A percentile compares a stretch with the other conserved stretches of the same genome.
Evolutionary conservation across 768 basidiomycete species (phyloP).

Genomic region (Lactarius sanguifluus): DNA sequence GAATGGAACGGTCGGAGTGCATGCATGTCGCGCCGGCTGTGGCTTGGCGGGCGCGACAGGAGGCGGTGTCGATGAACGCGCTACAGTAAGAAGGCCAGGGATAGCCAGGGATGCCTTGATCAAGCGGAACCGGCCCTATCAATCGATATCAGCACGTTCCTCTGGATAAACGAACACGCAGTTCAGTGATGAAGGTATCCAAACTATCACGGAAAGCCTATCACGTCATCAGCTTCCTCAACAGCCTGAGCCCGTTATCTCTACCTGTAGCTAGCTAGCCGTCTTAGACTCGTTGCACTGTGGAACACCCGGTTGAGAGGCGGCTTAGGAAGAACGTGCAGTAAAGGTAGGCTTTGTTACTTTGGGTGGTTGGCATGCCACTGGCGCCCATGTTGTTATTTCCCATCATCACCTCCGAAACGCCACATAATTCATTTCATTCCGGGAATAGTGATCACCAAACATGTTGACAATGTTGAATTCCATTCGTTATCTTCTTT

Average conservation of each 20-base stretch:
- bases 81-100: background rate
- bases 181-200: background rate
- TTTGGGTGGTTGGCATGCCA: background rate
- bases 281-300: background rate
- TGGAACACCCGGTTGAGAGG: background rate
- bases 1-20: slow-evolving; percentile 70
- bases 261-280: background rate
- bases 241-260: slow-evolving; percentile 1
- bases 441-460: background rate
- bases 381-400: background rate
- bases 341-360: background rate
- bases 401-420: background rate
- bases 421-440: background rate
- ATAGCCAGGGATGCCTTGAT: background rate
- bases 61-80: background rate
- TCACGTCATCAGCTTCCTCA: slow-evolving; percentile 28
- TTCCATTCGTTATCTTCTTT: background rate
- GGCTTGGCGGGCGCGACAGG: background rate
- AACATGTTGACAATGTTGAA: background rate
- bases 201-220: background rate
- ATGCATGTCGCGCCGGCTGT: slow-evolving; percentile 48
- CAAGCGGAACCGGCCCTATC: background rate
- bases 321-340: background rate
- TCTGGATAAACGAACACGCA: background rate
- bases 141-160: background rate